These are phyloP conservation scores for Emydomyces testavorans DNA, from an alignment of 2,329 filamentous ascomycete genomes.

Conservation along the genomic window DNA sequence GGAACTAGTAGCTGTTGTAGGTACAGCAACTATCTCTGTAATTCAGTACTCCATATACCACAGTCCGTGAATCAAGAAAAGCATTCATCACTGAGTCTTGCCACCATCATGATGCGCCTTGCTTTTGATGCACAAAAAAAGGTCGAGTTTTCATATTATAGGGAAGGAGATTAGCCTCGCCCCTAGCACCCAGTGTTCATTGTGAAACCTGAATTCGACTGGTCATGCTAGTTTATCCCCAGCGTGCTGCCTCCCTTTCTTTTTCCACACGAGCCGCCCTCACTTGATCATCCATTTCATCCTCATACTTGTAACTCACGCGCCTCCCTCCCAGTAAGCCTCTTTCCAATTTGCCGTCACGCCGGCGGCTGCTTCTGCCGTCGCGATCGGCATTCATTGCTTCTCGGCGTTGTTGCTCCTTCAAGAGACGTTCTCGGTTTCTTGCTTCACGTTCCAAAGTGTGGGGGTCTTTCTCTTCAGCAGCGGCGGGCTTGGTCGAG, in stretches of 20 bases:
- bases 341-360: slow-evolving; percentile 27
- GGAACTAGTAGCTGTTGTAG: no score
- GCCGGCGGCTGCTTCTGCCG: slow-evolving; percentile 25
- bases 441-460: slow-evolving; percentile 64
- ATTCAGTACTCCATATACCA: no score
- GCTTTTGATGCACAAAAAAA: no score
- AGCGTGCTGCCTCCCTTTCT: slow-evolving; percentile 30
- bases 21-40: no score
- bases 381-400: slow-evolving; percentile 29
- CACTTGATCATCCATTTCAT: slow-evolving; percentile 32
- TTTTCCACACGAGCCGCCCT: slow-evolving; percentile 29
- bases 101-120: no score
- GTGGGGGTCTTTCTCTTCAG: slow-evolving; percentile 50
- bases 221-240: slow-evolving; percentile 17
- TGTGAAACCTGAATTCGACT: no score
- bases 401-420: slow-evolving; percentile 55
- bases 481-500: slow-evolving; percentile 16
- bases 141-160: no score
- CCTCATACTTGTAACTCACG: slow-evolving; percentile 41
- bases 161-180: no score
- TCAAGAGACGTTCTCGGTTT: slow-evolving; percentile 49
- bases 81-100: no score
- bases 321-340: slow-evolving; percentile 27
- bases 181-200: neutral
- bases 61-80: no score